Evolutionary conservation across 495 filamentous ascomycete species (phyloP).

Genomic region (Parmelia sp.): DNA sequence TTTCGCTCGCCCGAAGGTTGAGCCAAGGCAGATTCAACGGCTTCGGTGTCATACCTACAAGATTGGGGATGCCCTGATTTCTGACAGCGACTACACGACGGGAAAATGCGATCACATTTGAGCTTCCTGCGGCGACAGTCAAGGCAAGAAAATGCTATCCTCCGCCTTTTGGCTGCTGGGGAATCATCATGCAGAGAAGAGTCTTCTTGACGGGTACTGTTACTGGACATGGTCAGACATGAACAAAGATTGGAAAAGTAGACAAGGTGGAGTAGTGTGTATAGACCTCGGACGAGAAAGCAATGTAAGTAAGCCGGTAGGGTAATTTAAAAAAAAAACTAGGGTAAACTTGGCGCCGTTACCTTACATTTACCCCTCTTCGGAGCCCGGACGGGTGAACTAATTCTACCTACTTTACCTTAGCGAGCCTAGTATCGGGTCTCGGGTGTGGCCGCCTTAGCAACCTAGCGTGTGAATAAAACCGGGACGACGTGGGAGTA

Average conservation of each 20-base stretch:
- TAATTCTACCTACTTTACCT: no score
- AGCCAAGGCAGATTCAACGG: slow-evolving; percentile 3
- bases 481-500: no score
- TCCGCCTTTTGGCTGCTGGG: slow-evolving; percentile 18
- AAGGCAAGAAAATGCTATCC: slow-evolving; percentile 32
- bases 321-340: no score
- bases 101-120: slow-evolving; percentile 33
- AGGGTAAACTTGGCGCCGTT: no score
- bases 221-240: slow-evolving; percentile 7
- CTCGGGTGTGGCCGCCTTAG: no score
- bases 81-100: slow-evolving; percentile 34
- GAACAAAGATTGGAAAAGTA: neutral
- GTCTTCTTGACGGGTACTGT: slow-evolving; percentile 11
- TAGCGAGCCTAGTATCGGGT: no score
- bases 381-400: no score
- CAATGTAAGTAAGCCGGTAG: no score
- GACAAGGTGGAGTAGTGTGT: neutral
- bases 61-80: slow-evolving; percentile 26
- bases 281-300: no score
- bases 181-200: slow-evolving; percentile 9
- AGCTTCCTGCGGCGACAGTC: slow-evolving; percentile 36
- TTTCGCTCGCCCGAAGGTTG: slow-evolving; percentile 6
- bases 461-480: no score
- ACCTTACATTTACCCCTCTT: no score
- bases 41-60: slow-evolving; percentile 27